These are phyloP conservation scores for Wickerhamomyces silvicola DNA, from an alignment of 805 yeast genomes.

Conservation along the genomic window DNA sequence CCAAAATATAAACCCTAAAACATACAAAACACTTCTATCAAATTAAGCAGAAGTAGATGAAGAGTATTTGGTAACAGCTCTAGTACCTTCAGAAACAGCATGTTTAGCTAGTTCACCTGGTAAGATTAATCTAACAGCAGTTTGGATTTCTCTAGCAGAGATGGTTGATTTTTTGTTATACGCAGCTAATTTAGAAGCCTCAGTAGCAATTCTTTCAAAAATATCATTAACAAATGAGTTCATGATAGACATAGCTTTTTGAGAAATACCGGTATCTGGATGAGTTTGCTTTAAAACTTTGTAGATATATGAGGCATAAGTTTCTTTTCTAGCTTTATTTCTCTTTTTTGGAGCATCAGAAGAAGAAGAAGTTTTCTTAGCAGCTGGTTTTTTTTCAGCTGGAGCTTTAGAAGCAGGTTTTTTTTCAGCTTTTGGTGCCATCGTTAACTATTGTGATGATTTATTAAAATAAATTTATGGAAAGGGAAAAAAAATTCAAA, in stretches of 20 bases:
- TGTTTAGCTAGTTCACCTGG: slow-evolving; percentile 99
- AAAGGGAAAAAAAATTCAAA: too few species aligned
- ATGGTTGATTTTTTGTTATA: slow-evolving; percentile 98
- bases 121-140: slow-evolving; percentile 95
- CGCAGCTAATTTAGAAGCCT: slow-evolving; percentile 97
- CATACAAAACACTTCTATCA: slow-evolving; percentile 1
- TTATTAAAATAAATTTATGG: background rate
- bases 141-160: slow-evolving; percentile 97
- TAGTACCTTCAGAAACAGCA: slow-evolving; percentile 97
- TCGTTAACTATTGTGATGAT: slow-evolving; percentile 24
- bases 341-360: slow-evolving; percentile 82
- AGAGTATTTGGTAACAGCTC: slow-evolving; percentile 96
- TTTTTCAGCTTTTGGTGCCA: slow-evolving; percentile 62
- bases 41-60: slow-evolving; percentile 43
- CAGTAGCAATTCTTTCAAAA: slow-evolving; percentile 96
- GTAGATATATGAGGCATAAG: slow-evolving; percentile 96
- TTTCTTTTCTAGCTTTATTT: slow-evolving; percentile 93
- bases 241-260: slow-evolving; percentile 97
- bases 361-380: slow-evolving; percentile 82
- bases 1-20: slow-evolving; percentile 1
- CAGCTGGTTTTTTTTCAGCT: slow-evolving; percentile 92
- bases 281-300: slow-evolving; percentile 97
- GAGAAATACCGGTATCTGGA: slow-evolving; percentile 99
- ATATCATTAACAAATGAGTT: slow-evolving; percentile 97
- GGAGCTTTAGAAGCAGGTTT: slow-evolving; percentile 92